Evolutionary conservation across 2,329 filamentous ascomycete species (phyloP), one percentile per base, ranked within the genome.

Genomic region (Chaetomiaceae sp.): DNA sequence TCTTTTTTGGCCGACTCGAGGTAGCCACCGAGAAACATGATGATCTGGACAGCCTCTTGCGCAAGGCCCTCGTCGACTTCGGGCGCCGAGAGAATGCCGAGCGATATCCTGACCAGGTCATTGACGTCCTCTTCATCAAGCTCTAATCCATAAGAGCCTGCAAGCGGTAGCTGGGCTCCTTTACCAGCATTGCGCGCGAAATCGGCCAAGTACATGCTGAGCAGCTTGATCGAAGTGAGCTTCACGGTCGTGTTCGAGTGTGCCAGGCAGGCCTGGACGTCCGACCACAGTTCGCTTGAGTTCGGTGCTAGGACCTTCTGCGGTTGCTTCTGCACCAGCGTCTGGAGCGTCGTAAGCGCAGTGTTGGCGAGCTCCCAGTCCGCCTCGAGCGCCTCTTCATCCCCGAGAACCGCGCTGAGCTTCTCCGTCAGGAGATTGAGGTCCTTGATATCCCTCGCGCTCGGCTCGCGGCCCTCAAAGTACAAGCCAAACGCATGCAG

Each of bases 401-500:
- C 68, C 7, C 71, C 68, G 26, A 87, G 66, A 17, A 81, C 68
- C 6, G 71, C 63, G 6, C 75, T 61, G 8, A 79, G 70, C 47
- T 70, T 78, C 54, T 67, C 72, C 12, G 82, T 69, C 43, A 90
- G 72, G 29, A 81, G 75, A 10, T 74, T 71, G 10, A 86, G 69
- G 58, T 95, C 85, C 57, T 84, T 84, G 49, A 78, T 74, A 49
- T 81, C 81, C 49, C 78, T 80, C 8, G 72, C 61, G 2, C 70
- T 71, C 3, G 76, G 70, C 30, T 79, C 78, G 27, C 76, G 75
- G 0, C 77, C 78, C 49, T 93, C 86, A 48, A 95, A 86, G 64
- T 91, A 95, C 41, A 93, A 80, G 1, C 81, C 78, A 69, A 90
- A 95, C 24, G 85, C 80, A 61, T 93, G 86, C 43, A 96, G 72